phyloP scores from a whole-genome alignment of 2,329 filamentous ascomycete species.

The Fusarium tjaetaba region DNA sequence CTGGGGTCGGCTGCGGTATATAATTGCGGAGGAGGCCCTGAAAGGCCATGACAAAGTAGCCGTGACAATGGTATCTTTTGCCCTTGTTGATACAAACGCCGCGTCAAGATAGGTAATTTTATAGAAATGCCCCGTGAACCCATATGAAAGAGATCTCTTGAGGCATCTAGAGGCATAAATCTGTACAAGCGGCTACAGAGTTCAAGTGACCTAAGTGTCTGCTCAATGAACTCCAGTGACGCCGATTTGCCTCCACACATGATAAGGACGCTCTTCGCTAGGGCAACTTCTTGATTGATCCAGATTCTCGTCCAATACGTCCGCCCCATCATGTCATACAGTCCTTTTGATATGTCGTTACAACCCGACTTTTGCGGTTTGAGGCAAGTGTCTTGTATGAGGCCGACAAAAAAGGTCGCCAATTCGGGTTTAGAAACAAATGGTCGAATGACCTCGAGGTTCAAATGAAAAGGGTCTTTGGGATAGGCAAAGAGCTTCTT shows the following conservation, averaged over 20 bases:
- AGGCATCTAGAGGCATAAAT: too few relatives aligned
- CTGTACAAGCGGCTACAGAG: too few relatives aligned
- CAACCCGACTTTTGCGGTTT: not conserved
- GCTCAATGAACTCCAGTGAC: not conserved
- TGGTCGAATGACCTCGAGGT: accelerated
- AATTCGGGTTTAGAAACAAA: not conserved
- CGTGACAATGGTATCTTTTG: not conserved
- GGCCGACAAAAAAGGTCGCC: not conserved
- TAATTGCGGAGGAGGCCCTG: accelerated
- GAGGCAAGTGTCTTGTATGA: not conserved
- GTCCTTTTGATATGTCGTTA: too few relatives aligned
- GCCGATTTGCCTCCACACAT: not conserved
- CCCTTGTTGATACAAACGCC: not conserved
- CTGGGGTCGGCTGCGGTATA: slow-evolving; percentile 28
- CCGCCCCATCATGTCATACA: too few relatives aligned
- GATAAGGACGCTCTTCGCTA: not conserved
- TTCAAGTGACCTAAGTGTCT: not conserved
- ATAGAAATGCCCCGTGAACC: too few relatives aligned
- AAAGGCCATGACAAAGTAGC: not conserved
- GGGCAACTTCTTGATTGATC: not conserved
- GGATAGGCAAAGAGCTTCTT: not conserved
- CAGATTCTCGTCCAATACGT: not conserved
- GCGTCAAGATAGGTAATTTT: not conserved
- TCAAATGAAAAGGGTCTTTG: not conserved
- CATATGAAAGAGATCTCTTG: too few relatives aligned